A percentile compares a stretch with the other conserved stretches of the same genome.
Conservation (phyloP, 495 filamentous ascomycete species). For the Xanthoparmelia taractica region DNA sequence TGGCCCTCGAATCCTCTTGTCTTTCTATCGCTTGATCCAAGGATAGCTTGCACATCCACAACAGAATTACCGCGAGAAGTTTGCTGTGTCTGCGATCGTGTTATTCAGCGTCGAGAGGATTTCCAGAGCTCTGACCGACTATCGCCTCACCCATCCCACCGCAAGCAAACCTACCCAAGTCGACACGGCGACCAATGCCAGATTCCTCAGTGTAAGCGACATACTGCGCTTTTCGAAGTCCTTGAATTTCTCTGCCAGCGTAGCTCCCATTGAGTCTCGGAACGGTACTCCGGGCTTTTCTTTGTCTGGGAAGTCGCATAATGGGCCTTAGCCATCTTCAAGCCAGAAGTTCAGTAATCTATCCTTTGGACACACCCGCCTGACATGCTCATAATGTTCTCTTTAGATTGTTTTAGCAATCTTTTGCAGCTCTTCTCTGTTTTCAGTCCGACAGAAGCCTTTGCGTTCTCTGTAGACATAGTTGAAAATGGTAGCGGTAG, state of each 20-base stretch:
- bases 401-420: conserved; percentile 21
- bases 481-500: background rate
- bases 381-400: conserved; percentile 34
- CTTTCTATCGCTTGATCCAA: background rate
- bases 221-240: background rate
- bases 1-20: background rate
- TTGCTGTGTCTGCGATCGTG: too few relatives aligned
- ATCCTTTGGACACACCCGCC: conserved; percentile 37
- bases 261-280: conserved; percentile 29
- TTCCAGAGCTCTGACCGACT: background rate
- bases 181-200: background rate
- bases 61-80: too few relatives aligned
- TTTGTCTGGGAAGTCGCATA: conserved; percentile 42
- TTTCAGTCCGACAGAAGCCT: conserved; percentile 13
- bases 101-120: too few relatives aligned
- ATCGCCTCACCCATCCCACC: background rate
- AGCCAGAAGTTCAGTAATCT: conserved; percentile 42
- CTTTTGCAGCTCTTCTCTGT: conserved; percentile 15
- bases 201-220: background rate
- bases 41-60: background rate
- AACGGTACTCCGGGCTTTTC: conserved; percentile 38
- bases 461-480: conserved; percentile 12
- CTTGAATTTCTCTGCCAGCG: conserved; percentile 16
- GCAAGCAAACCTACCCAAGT: background rate
- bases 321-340: conserved; percentile 43